Base-by-base conservation (phyloP, 139 green algal genomes). In the Picochlorum sp. region DNA sequence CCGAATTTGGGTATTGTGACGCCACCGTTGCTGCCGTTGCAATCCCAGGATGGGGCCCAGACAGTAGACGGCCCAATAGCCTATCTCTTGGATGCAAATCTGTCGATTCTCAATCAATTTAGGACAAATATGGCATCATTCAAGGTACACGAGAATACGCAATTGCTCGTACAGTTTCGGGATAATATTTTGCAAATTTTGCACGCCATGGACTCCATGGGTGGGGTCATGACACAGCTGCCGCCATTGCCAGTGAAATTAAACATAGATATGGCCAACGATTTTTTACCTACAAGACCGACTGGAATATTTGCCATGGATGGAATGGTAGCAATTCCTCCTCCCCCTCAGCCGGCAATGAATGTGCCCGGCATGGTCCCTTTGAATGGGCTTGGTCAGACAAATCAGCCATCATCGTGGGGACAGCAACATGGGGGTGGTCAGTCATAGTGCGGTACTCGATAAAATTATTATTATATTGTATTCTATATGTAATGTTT, bases 101-200 rank as follows among this genome's bases (percentile, higher is more conserved):
- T 82, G 26, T 51, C 61, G 23, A 84, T 92, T 13, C 66, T 92
- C 5, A 73, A 74, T 15, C 64, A 82, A 41, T 87, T 84, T 61
- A 61, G 72, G 9, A n/a, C 28, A 49, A 87, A 87, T 71, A 76
- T 87, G 66, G 24, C 65, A 0, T 20, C 56, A 4, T 75, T 75
- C 57, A 76, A 79, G 71, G 80, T 95, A 46, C 67, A 79, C 23
- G 88, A 95, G 68, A 96, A 95, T 78, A 89, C 78, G 0, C 78
- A 89, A 64, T 78, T 96, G 62, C 72, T 96, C 49, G 65, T 87
- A 52, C 64, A 71, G 14, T 85, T 92, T 62, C 73, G 80, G 14
- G 89, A 95, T 70, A 95, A 92, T 82, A 82, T 96, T 32, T 62
- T 90, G 58, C 63, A 64, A 34, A 85, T 88, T 26, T 63, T 91